phyloP scores from a whole-genome alignment of 495 filamentous ascomycete species.

The Jackrogersella minutella region DNA sequence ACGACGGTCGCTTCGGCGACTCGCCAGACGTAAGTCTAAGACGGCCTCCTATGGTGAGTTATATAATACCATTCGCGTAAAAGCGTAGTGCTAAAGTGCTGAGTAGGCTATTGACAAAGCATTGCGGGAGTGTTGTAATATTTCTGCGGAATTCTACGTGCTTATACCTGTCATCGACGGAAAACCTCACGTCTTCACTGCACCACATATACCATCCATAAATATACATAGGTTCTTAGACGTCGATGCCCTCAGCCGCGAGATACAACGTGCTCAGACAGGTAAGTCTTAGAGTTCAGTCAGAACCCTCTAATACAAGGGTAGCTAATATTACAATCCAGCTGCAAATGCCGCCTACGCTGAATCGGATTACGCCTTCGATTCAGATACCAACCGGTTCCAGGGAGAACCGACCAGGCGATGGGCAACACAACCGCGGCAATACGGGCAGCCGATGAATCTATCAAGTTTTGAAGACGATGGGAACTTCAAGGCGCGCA shows the following conservation, averaged over 20 bases:
- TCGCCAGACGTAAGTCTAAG: slow-evolving; percentile 34
- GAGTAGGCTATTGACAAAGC: slow-evolving; percentile 50
- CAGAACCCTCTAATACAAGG: not conserved
- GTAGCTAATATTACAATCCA: slow-evolving; percentile 16
- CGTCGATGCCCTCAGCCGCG: slow-evolving; percentile 36
- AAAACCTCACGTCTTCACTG: slow-evolving; percentile 43
- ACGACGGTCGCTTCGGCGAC: slow-evolving; percentile 34
- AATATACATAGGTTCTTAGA: slow-evolving; percentile 48
- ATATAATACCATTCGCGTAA: not conserved
- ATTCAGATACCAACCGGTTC: slow-evolving; percentile 20
- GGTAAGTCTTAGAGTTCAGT: slow-evolving; percentile 21
- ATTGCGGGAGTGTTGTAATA: slow-evolving; percentile 50
- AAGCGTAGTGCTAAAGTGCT: slow-evolving; percentile 13
- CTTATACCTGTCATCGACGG: slow-evolving; percentile 48
- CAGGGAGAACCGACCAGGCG: slow-evolving; percentile 11
- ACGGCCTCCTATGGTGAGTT: slow-evolving; percentile 36
- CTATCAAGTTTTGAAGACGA: slow-evolving; percentile 37
- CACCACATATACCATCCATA: slow-evolving; percentile 36
- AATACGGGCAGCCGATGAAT: slow-evolving; percentile 21
- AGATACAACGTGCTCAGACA: slow-evolving; percentile 25
- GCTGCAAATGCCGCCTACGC: slow-evolving; percentile 25
- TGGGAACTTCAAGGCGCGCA: slow-evolving; percentile 43
- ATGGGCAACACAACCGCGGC: slow-evolving; percentile 21
- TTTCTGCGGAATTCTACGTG: slow-evolving; percentile 50
- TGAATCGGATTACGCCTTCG: slow-evolving; percentile 33